Evolutionary conservation across 2,329 filamentous ascomycete species (phyloP), one percentile per base, ranked within the genome.

Genomic region (Pseudogymnoascus pannorum): DNA sequence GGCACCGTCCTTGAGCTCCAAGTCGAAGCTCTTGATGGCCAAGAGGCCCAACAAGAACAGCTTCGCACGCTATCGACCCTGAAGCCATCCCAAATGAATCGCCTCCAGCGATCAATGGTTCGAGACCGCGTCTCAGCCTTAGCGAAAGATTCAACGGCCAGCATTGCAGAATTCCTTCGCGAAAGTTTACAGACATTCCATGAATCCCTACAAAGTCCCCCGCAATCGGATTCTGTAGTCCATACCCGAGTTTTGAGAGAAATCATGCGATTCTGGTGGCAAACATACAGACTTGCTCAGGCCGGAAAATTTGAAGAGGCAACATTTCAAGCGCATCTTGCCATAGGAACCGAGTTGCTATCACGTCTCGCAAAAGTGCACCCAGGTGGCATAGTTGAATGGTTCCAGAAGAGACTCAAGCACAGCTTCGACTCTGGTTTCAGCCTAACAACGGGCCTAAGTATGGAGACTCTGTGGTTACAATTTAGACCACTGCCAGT

Each of bases 401-500:
- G 18, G 8, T 64, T 71, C 12, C 66, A 77, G 1, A 68, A 73
- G 0, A 76, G 73, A 5, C 68, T 87, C 2, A 74, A 80, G 44
- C 75, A 75, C 38, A 79, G 80, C 58, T 93, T 96, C 69, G 80
- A 83, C 22, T 80, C 84, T 14, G 86, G 84, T 1, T 92, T 92
- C 75, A 85, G 85, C 61, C 76, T 95, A 12, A 85, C 79, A 0
- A 92, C 88, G 2, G 92, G 91, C 0, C 76, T 92, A 11, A 87
- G 85, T 66, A 94, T 95, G 89, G 89, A 94, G 70, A 72, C 77
- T 7, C 79, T 96, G 4, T 96, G 92, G 93, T 82, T 83, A 42
- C 69, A 78, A 1, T 83, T 95, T 69, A 83, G 88, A 60, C 90
- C 92, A 0, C 72, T 76, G 9, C 79, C 84, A 4, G 77, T 86